These are phyloP conservation scores for Phytopythium aichiense DNA, from an alignment of 352 stramenopile species.

Conservation along the genomic window DNA sequence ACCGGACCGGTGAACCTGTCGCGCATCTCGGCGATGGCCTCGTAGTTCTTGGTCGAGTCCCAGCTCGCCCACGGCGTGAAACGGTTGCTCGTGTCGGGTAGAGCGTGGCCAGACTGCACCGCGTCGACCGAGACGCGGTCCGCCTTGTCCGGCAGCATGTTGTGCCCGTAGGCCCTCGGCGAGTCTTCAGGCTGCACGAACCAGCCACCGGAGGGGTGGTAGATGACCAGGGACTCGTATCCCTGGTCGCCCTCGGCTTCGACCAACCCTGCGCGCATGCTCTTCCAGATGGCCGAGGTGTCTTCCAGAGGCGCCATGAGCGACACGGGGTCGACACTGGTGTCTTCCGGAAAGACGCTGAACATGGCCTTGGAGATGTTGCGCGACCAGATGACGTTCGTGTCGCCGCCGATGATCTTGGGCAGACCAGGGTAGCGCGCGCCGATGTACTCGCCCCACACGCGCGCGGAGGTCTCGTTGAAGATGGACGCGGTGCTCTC, in stretches of 20 bases:
- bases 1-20: constrained; percentile 16
- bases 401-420: constrained; percentile 19
- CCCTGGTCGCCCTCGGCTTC: constrained; percentile 4
- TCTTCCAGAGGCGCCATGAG: constrained; percentile 4
- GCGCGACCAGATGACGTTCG: constrained; percentile 15
- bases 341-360: constrained; percentile 7
- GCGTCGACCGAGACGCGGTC: constrained; percentile 7
- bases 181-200: not conserved
- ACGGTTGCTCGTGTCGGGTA: not conserved
- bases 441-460: constrained; percentile 10
- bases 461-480: constrained; percentile 5
- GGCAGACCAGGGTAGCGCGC: constrained; percentile 13
- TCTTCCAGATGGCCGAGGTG: constrained; percentile 17
- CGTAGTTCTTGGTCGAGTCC: constrained; percentile 29
- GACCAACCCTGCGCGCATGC: constrained; percentile 10
- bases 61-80: constrained; percentile 9
- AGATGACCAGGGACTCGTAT: constrained; percentile 7
- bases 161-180: constrained; percentile 7
- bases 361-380: constrained; percentile 13
- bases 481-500: constrained; percentile 5
- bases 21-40: constrained; percentile 16
- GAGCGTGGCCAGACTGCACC: constrained; percentile 7
- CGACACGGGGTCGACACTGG: constrained; percentile 1
- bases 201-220: constrained; percentile 3
- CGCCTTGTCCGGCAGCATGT: constrained; percentile 6